Evolutionary conservation across 2,329 filamentous ascomycete species (phyloP), one percentile per base, ranked within the genome.

Genomic region (Dactylellina sp.): DNA sequence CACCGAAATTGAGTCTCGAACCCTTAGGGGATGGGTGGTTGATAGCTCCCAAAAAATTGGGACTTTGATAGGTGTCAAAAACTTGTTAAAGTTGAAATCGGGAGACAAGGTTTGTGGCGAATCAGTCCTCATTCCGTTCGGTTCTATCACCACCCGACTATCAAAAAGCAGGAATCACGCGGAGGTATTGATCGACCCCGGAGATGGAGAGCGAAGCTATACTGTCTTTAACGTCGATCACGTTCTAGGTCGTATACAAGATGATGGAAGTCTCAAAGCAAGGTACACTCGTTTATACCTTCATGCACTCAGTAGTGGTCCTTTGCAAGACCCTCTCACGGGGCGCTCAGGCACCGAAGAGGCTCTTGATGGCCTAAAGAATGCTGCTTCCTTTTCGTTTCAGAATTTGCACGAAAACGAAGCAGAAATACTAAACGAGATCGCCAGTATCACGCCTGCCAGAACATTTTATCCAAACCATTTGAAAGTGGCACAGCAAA

Each of bases 251-350:
- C 80, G 83, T 1, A 76, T 90, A 0, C 66, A 81, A 0, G 85
- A 86, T 18, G 85, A 84, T 75, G 84, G 84, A 0, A 84, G 80
- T 11, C 47, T 87, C 0, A 81, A 83, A 12, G 86, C 85, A 77
- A 86, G 84, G 61, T 79, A 89, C 0, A 82, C 83, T 14, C 79
- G 86, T 0, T 80, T 81, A 11, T 84, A 85, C 32, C 78, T 89
- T 0, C 86, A 89, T 71, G 86, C 84, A 0, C 60, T 87, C 0
- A 88, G 86, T 0, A 85, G 86, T 0, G 82, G 83, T 49, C 84
- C 81, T 25, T 78, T 87, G 0, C 83, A 84, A 0, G 86, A 89
- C 75, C 80, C 79, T 0, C 79, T 88, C 0, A 85, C 83, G 0
- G 50, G 76, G 0, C 79, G 79, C 1, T 88, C 85, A 0, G 87